Percentiles rank a stretch among this genome's conserved stretches.
Evolutionary conservation across 2,329 filamentous ascomycete genomes (phyloP).

Genomic region (Tolypocladium ophioglossoides): DNA sequence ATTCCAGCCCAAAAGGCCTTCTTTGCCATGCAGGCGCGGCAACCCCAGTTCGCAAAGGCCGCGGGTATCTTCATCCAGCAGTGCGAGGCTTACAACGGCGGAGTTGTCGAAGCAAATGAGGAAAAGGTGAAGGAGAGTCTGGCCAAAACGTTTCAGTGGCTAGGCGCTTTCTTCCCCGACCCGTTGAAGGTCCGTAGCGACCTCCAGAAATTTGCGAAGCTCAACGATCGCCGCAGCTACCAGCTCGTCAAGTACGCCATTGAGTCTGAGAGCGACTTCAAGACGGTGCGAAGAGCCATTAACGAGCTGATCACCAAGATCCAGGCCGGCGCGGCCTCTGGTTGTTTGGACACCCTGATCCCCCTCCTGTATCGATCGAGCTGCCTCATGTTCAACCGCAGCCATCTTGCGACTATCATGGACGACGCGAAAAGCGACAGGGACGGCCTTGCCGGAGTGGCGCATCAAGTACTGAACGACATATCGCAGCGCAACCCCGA

Average conservation of each 20-base stretch:
- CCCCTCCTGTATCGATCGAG: conserved; percentile 77
- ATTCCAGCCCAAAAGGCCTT: conserved; percentile 74
- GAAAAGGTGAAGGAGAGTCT: conserved; percentile 61
- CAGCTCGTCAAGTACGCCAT: conserved; percentile 81
- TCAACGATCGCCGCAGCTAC: conserved; percentile 82
- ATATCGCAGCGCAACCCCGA: conserved; percentile 85
- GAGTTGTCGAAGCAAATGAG: conserved; percentile 64
- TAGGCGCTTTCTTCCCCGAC: conserved; percentile 70
- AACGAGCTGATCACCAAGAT: conserved; percentile 81
- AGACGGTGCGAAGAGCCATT: conserved; percentile 79
- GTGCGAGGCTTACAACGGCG: conserved; percentile 87
- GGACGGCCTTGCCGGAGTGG: conserved; percentile 63
- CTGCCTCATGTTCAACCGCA: conserved; percentile 84
- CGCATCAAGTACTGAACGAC: conserved; percentile 83
- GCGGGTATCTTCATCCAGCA: conserved; percentile 66
- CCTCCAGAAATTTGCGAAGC: conserved; percentile 81
- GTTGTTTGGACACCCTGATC: conserved; percentile 66
- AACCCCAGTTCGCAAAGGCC: conserved; percentile 62
- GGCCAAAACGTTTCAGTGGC: conserved; percentile 59
- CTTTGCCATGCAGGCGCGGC: conserved; percentile 72
- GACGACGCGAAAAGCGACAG: conserved; percentile 78
- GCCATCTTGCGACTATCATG: conserved; percentile 84
- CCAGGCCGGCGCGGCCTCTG: conserved; percentile 52
- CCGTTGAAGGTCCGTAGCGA: conserved; percentile 60
- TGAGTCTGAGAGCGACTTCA: conserved; percentile 79